Evolutionary conservation across 2,329 filamentous ascomycete genomes (phyloP).

Genomic region (Diaporthe vaccinii): DNA sequence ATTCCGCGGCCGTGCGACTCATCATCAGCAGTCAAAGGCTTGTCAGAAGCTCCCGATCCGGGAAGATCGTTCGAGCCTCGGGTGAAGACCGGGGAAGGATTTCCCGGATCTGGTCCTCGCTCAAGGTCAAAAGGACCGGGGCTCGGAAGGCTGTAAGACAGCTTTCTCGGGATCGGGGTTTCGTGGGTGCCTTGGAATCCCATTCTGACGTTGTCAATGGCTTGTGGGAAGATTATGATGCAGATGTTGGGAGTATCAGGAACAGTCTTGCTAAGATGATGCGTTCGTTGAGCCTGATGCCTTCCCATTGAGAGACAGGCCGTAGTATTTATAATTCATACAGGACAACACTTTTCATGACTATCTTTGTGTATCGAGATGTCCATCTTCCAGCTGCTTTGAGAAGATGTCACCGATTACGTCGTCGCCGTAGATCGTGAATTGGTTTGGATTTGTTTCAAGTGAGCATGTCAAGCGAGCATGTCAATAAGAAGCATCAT

Average conservation of each 20-base stretch:
- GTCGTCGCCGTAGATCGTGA: background rate
- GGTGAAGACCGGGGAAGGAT: background rate
- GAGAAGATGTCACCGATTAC: background rate
- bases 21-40: background rate
- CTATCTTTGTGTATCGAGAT: background rate
- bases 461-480: background rate
- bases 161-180: background rate
- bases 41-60: slow-evolving; percentile 2
- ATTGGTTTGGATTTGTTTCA: background rate
- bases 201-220: background rate
- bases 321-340: background rate
- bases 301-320: background rate
- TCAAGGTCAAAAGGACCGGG: slow-evolving; percentile 5
- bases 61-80: background rate
- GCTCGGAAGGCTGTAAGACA: slow-evolving; percentile 27
- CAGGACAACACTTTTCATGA: background rate
- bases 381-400: background rate
- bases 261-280: background rate
- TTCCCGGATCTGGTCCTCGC: background rate
- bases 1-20: background rate
- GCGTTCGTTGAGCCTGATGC: accelerated
- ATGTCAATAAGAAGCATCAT: background rate
- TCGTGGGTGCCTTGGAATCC: background rate
- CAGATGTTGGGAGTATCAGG: background rate
- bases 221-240: background rate